These are phyloP conservation scores for Melastoma malabathricum DNA, from an alignment of 345 rosid genomes.

Conservation along the genomic window DNA sequence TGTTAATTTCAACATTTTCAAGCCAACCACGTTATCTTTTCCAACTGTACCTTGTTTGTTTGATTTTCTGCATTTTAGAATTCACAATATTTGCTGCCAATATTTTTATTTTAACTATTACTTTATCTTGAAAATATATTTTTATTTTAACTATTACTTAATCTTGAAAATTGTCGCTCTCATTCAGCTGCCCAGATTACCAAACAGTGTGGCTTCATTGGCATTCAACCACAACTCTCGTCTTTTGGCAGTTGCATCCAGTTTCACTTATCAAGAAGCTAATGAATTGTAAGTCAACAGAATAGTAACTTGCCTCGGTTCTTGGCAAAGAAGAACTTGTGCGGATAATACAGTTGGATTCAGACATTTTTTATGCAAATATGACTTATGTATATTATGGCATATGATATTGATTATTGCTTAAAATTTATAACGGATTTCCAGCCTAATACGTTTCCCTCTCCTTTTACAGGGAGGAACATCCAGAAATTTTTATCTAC, in stretches of 20 bases:
- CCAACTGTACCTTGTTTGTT: too few species aligned
- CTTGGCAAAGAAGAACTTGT: background rate
- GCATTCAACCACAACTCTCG: slow-evolving; percentile 43
- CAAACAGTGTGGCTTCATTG: slow-evolving; percentile 58
- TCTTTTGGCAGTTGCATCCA: slow-evolving; percentile 68
- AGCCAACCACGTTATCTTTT: background rate
- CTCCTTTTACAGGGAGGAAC: slow-evolving; percentile 37
- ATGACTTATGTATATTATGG: too few species aligned
- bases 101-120: too few species aligned
- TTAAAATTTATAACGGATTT: too few species aligned
- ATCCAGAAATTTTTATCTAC: slow-evolving; percentile 44
- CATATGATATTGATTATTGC: too few species aligned
- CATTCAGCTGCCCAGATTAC: slow-evolving; percentile 53
- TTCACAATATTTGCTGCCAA: too few species aligned
- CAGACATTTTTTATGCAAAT: too few species aligned
- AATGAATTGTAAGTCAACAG: slow-evolving; percentile 42
- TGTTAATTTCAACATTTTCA: background rate
- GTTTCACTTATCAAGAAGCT: slow-evolving; percentile 58
- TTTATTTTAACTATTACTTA: too few species aligned
- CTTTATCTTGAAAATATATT: too few species aligned
- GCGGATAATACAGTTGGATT: background rate
- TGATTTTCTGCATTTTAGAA: too few species aligned
- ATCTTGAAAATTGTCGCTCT: background rate
- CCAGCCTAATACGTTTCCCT: background rate
- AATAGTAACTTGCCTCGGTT: background rate